Evolutionary conservation across 805 yeast genomes (phyloP).

Genomic region (Geotrichum ghanense): DNA sequence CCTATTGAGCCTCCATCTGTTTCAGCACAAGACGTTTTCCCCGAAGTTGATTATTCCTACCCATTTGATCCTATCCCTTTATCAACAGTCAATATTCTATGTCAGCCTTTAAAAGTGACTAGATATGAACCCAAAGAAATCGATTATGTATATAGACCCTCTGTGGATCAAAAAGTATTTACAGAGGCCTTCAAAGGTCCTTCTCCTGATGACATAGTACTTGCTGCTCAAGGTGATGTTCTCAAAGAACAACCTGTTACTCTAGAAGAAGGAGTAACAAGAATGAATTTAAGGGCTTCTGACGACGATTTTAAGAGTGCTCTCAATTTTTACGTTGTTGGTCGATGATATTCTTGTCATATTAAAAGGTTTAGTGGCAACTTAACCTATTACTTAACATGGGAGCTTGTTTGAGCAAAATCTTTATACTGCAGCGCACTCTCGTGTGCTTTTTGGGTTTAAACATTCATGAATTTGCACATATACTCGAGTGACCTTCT

Average conservation of each 20-base stretch:
- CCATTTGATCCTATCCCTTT: neutral
- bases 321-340: neutral
- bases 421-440: neutral
- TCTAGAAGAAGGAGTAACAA: neutral
- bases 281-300: neutral
- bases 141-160: neutral
- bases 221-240: neutral
- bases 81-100: neutral
- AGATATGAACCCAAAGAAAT: neutral
- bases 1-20: neutral
- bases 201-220: slow-evolving; percentile 53
- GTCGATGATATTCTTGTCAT: no score
- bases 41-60: slow-evolving; percentile 2
- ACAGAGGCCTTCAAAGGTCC: slow-evolving; percentile 41
- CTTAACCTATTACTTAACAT: no score
- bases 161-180: slow-evolving; percentile 8
- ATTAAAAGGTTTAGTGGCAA: no score
- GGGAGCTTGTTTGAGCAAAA: neutral
- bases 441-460: no score
- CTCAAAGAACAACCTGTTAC: neutral
- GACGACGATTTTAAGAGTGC: neutral
- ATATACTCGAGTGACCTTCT: no score
- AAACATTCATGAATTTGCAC: no score
- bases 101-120: neutral
- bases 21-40: neutral